Evolutionary conservation across 2,329 filamentous ascomycete genomes (phyloP).

Genomic region (Colletotrichum sp.): DNA sequence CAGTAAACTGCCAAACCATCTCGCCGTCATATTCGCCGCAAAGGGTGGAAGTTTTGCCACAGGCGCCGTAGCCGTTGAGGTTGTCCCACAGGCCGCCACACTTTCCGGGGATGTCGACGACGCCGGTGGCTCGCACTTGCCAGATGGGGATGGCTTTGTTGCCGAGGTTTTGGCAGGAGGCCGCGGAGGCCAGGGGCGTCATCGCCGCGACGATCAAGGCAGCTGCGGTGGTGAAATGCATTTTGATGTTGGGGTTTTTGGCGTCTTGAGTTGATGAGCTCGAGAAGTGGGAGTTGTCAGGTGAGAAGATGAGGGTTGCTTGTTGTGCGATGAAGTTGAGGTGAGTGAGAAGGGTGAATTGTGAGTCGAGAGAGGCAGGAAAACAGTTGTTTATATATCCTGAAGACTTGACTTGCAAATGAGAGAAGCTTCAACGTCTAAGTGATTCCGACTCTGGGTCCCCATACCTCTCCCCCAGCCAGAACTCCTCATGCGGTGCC

Average conservation of each 20-base stretch:
- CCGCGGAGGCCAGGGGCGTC: neutral
- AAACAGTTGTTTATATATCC: neutral
- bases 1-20: neutral
- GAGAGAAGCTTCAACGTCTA: neutral
- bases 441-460: too few species aligned
- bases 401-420: neutral
- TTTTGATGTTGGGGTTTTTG: neutral
- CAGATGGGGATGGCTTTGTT: neutral
- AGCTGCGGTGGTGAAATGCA: neutral
- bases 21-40: neutral
- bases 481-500: neutral
- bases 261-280: neutral
- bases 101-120: neutral
- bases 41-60: neutral
- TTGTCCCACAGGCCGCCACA: slow-evolving; percentile 1
- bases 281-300: neutral
- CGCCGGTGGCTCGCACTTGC: neutral
- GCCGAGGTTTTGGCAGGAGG: neutral
- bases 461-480: neutral
- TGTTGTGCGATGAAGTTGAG: neutral
- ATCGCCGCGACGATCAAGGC: neutral
- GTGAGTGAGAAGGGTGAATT: neutral
- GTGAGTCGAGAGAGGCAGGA: neutral
- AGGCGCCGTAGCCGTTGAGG: neutral
- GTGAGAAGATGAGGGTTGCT: neutral